Evolutionary conservation across 495 filamentous ascomycete species (phyloP).

Genomic region (Podospora bellae-mahoneyi): DNA sequence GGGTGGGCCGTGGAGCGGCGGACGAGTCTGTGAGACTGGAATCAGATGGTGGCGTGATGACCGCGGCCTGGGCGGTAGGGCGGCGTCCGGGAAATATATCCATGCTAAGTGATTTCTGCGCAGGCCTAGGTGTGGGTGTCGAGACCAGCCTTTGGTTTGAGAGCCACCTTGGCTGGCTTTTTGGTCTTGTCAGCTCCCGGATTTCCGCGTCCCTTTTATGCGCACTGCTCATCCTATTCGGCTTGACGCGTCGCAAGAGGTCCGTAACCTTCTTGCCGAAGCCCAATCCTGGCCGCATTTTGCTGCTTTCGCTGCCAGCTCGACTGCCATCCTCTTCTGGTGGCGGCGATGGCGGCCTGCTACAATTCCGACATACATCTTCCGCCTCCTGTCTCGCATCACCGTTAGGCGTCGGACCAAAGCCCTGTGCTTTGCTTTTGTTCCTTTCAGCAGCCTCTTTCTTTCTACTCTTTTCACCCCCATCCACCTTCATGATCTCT

Average conservation of each 20-base stretch:
- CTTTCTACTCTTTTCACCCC: slow-evolving; percentile 19
- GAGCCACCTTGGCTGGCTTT: slow-evolving; percentile 11
- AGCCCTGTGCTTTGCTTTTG: slow-evolving; percentile 19
- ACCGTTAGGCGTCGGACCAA: slow-evolving; percentile 1
- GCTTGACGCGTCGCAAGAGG: slow-evolving; percentile 23
- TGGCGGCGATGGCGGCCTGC: slow-evolving; percentile 21
- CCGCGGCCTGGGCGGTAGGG: not conserved
- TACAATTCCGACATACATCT: slow-evolving; percentile 27
- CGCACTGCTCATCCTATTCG: slow-evolving; percentile 13
- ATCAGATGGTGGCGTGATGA: slow-evolving; percentile 9
- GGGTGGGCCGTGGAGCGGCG: not conserved
- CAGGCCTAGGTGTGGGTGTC: not conserved
- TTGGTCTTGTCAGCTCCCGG: slow-evolving; percentile 4
- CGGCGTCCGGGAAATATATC: slow-evolving; percentile 4
- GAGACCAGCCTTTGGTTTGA: slow-evolving; percentile 9
- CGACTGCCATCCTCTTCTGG: not conserved
- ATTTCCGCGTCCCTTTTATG: slow-evolving; percentile 13
- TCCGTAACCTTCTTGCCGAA: slow-evolving; percentile 21
- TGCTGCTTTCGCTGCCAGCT: not conserved
- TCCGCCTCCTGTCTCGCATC: slow-evolving; percentile 11
- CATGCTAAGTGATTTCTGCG: slow-evolving; percentile 14
- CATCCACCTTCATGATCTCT: slow-evolving; percentile 11
- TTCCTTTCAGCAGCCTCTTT: slow-evolving; percentile 20
- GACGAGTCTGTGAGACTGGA: slow-evolving; percentile 20
- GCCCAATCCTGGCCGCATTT: not conserved